Base-by-base conservation (phyloP, 2,329 filamentous ascomycete species). In the Chaetomium sp. region DNA sequence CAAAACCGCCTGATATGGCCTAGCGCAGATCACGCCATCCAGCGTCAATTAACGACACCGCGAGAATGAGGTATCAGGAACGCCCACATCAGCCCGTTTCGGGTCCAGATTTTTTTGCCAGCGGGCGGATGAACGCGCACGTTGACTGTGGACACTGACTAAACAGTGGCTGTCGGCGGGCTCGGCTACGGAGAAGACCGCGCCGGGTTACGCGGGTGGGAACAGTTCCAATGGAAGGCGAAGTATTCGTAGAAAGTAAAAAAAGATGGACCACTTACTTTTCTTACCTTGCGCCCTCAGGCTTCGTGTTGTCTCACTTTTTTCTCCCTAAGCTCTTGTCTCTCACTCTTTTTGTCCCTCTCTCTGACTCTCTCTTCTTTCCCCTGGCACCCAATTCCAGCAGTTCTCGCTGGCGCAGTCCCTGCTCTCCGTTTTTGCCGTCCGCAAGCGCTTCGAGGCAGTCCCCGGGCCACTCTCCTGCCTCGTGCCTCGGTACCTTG, bases 351-450 rank as follows among this genome's bases (percentile, higher is more conserved):
- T 42, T 6, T n/a, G 27, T 54, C 49, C 54, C 50, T 44, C 53
- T 43, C 32, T 38, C 37, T 38, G 2, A 8, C 37, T 12, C 37
- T 12, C 14, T 42, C 40, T n/a, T 32, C 52, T 47, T 55, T 52
- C 41, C 54, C 47, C 32, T 53, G 42, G 42, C 42, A 27, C 51
- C 38, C 41, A 19, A 38, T 33, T 45, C 47, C 46, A 53, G 55
- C 56, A 44, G 6, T 59, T 60, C 44, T 56, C 61, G 58, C 62
- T 62, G 62, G 61, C 61, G 56, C 54, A 33, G 38, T 60, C 48
- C 36, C 53, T 56, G 35, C 59, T 62, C 42, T 61, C 58, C 38
- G 54, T 62, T 41, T 57, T 52, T 49, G 57, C 56, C 12, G 58
- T 63, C 32, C 54, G 55, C 41, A 46, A 54, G 52, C 57, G 47